phyloP scores from a whole-genome alignment of 2,329 filamentous ascomycete genomes.

The Xylariaceae sp. region DNA sequence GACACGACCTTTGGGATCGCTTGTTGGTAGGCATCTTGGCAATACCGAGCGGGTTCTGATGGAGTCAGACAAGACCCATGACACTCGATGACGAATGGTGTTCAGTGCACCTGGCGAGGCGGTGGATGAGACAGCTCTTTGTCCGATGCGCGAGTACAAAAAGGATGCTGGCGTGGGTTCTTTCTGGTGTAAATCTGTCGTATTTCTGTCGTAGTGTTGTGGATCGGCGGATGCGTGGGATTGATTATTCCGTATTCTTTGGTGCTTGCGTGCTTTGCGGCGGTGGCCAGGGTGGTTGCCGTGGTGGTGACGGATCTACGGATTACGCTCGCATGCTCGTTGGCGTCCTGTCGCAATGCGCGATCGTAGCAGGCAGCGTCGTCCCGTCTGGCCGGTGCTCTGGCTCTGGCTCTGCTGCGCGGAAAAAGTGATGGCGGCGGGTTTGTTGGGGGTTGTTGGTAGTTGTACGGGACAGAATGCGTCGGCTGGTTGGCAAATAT shows the following conservation, averaged over 20 bases:
- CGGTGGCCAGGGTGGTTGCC: neutral
- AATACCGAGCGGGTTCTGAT: neutral
- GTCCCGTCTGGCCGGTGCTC: neutral
- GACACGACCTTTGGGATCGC: conserved; percentile 35
- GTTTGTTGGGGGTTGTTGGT: too few species aligned
- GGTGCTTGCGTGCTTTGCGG: neutral
- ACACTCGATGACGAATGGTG: conserved; percentile 1
- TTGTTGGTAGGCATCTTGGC: conserved; percentile 38
- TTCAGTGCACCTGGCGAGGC: neutral
- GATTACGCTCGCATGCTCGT: neutral
- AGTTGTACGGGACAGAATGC: neutral
- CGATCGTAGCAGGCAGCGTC: neutral
- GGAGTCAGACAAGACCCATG: conserved; percentile 23
- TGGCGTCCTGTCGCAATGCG: neutral
- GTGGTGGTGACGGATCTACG: neutral
- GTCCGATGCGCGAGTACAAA: neutral
- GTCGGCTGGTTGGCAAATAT: neutral
- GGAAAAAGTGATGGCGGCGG: neutral
- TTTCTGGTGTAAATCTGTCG: too few species aligned
- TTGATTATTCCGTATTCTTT: neutral
- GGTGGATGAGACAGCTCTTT: neutral
- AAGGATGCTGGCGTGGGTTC: neutral
- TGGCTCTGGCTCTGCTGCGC: neutral
- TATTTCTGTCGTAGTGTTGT: too few species aligned
- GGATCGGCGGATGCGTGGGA: neutral